Base-by-base conservation (phyloP, 2,329 filamentous ascomycete genomes). In the Chrysoporthe austroafricana region DNA sequence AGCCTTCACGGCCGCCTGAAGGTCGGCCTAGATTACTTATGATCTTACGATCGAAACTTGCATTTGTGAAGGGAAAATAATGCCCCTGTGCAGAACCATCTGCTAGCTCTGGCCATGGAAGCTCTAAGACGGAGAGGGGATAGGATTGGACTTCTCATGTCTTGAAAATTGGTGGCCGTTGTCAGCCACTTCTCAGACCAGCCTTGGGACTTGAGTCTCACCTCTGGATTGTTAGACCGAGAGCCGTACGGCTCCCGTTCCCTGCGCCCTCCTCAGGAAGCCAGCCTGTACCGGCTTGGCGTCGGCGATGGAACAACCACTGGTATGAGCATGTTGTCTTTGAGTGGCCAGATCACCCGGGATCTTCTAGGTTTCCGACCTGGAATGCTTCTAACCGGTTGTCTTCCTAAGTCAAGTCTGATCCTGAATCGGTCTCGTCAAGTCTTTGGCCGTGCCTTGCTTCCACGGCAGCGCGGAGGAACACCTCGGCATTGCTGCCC, bases 321-420 rank as follows among this genome's bases (percentile, higher is more conserved):
- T 54, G 50, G 50, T 26, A 54, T 54, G 50, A 26, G 50, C 50
- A 54, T 54, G 50, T 32, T 32, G 36, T 39, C 36, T 39, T 39
- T 9, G 36, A 39, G 9, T 39, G 5, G 36, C 36, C 36, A 39
- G 36, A 39, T 39, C 36, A 39, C 36, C 9, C 36, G 6, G 32
- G 26, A 54, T 32, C 26, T 54, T 54, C 50, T 54, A 34, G 50
- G 32, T 21, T 32, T 13, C 14, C 3, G 21, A 16, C 50, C 50
- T 54, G 50, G 50, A 54, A 54, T 54, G 50, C 26, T 21, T 32
- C 50, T 26, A 32, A 14, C 50, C 21, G 13, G 26, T 54, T 13
- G 50, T 54, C 50, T 54, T 54, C 50, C 50, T 2, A 54, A 13
- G 13, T 11, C 21, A 26, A 26, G 4, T 11, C 13, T 26, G 11